These are phyloP conservation scores for Fraxinus ornus DNA, from an alignment of 305 asterid species.

Conservation along the genomic window DNA sequence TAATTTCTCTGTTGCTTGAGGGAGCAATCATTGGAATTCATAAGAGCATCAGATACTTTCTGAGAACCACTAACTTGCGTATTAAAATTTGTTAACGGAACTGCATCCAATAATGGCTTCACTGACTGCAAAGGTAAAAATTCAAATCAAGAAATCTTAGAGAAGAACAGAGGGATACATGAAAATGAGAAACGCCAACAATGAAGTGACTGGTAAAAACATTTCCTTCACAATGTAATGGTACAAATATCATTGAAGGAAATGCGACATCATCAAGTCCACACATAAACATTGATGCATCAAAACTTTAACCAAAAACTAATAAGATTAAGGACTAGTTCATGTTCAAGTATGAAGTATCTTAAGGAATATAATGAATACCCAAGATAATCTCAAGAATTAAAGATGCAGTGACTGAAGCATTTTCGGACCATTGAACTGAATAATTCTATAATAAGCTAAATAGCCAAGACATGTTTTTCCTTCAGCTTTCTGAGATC, in stretches of 20 bases:
- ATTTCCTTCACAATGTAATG: neutral
- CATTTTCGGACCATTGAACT: neutral
- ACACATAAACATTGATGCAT: neutral
- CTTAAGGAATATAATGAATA: neutral
- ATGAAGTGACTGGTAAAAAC: neutral
- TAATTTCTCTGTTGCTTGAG: slow-evolving; percentile 49
- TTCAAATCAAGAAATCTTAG: slow-evolving; percentile 25
- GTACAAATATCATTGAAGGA: neutral
- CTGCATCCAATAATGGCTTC: slow-evolving; percentile 26
- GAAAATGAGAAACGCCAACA: neutral
- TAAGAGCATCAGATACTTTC: slow-evolving; percentile 29
- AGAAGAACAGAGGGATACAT: slow-evolving; percentile 12
- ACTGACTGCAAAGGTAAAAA: slow-evolving; percentile 33
- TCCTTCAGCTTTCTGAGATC: slow-evolving; percentile 14
- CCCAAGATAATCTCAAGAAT: slow-evolving; percentile 5
- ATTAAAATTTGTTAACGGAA: slow-evolving; percentile 22
- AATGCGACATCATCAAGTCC: neutral
- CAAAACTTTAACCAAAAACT: neutral
- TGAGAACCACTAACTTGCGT: slow-evolving; percentile 31
- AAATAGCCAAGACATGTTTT: slow-evolving; percentile 7
- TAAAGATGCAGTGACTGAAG: neutral
- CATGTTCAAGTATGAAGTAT: neutral
- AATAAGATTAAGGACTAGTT: neutral
- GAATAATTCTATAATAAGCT: neutral
- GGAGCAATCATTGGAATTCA: slow-evolving; percentile 32